Evolutionary conservation across 441 rosid genomes (phyloP).

Genomic region (Breynia disticha): DNA sequence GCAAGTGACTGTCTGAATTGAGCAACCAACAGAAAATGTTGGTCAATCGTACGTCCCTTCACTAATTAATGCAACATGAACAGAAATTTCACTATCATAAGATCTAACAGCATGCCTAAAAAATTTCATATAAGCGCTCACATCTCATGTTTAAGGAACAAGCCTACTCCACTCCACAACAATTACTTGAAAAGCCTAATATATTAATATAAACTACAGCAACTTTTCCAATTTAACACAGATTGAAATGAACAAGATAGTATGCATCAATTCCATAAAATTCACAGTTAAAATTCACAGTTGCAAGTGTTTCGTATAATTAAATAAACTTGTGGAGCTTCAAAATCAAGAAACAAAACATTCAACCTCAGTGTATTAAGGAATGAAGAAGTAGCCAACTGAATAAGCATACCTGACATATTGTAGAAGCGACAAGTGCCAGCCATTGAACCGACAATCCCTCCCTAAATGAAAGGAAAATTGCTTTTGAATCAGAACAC

Average conservation of each 20-base stretch:
- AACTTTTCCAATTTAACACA: too few relatives aligned
- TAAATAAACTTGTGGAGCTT: background rate
- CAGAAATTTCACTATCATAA: background rate
- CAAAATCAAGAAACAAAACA: background rate
- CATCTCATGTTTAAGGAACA: too few relatives aligned
- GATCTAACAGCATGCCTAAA: background rate
- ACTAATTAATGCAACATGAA: slow-evolving; percentile 2
- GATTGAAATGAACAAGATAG: too few relatives aligned
- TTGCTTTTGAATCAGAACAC: slow-evolving; percentile 16
- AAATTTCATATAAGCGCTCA: too few relatives aligned
- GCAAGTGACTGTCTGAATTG: slow-evolving; percentile 59
- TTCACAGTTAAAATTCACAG: background rate
- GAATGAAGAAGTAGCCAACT: background rate
- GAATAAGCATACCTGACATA: slow-evolving; percentile 36
- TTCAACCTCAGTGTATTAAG: background rate
- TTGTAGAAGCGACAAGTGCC: slow-evolving; percentile 64
- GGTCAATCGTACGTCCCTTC: slow-evolving; percentile 4
- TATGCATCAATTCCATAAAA: slow-evolving; percentile 1
- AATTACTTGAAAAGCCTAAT: too few relatives aligned
- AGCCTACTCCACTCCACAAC: too few relatives aligned
- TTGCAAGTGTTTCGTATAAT: background rate
- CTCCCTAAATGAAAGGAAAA: slow-evolving; percentile 35
- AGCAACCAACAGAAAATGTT: slow-evolving; percentile 5
- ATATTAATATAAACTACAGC: too few relatives aligned
- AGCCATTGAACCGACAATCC: slow-evolving; percentile 50